phyloP scores from a whole-genome alignment of 352 stramenopile species.

The Phytophthora litchii region DNA sequence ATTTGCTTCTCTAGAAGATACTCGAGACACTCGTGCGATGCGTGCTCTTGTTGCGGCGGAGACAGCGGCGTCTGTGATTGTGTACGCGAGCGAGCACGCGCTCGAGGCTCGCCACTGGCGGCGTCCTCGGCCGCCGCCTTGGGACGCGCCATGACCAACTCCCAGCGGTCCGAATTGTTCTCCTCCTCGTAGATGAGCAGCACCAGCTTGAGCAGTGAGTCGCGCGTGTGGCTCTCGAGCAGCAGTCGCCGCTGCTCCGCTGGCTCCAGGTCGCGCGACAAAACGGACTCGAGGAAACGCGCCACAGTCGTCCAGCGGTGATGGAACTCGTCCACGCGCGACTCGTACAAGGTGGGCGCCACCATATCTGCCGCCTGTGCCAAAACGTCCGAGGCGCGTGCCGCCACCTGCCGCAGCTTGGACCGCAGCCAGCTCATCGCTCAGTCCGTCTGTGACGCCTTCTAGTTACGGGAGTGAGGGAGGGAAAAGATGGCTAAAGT shows the following conservation, averaged over 20 bases:
- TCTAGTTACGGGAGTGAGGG: background rate
- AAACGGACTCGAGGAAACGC: conserved; percentile 77
- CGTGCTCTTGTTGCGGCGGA: conserved; percentile 32
- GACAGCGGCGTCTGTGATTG: conserved; percentile 30
- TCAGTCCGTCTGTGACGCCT: background rate
- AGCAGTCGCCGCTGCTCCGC: conserved; percentile 76
- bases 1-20: conserved; percentile 88
- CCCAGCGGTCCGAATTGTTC: conserved; percentile 70
- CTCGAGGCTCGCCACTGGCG: conserved; percentile 16
- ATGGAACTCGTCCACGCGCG: conserved; percentile 84
- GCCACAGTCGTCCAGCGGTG: conserved; percentile 81
- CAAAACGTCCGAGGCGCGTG: conserved; percentile 70
- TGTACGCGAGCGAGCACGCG: conserved; percentile 16
- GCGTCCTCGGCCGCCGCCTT: conserved; percentile 30
- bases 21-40: conserved; percentile 75
- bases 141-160: conserved; percentile 55
- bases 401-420: conserved; percentile 79
- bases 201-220: conserved; percentile 87
- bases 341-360: conserved; percentile 83
- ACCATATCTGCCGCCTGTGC: conserved; percentile 83
- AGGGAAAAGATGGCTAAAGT: background rate
- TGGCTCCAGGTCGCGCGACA: conserved; percentile 68
- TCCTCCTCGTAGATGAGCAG: conserved; percentile 88
- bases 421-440: conserved; percentile 74
- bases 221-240: conserved; percentile 79